These are phyloP conservation scores for Elasticomyces elasticus DNA, from an alignment of 495 filamentous ascomycete genomes.

Conservation along the genomic window DNA sequence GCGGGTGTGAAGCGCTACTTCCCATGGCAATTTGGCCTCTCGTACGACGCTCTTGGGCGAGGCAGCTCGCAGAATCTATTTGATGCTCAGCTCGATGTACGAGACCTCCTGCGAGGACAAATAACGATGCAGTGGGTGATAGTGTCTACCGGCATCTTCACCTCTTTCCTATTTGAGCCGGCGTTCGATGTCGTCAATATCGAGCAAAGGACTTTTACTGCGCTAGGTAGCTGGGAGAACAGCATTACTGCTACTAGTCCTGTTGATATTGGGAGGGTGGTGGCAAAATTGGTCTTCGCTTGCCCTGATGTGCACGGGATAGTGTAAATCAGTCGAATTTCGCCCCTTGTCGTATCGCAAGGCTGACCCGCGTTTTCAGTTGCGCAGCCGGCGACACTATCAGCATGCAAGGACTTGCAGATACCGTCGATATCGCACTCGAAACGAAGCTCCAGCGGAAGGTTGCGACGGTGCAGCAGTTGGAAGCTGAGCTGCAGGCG, in stretches of 20 bases:
- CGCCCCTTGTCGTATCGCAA: neutral
- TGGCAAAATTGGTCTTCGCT: constrained; percentile 42
- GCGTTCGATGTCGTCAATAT: constrained; percentile 46
- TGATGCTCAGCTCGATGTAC: constrained; percentile 51
- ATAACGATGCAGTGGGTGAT: constrained; percentile 40
- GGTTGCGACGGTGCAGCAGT: constrained; percentile 34
- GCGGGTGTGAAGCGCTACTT: constrained; percentile 24
- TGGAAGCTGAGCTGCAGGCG: constrained; percentile 34
- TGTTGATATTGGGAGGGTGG: constrained; percentile 48
- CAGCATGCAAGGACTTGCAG: constrained; percentile 41
- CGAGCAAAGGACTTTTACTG: constrained; percentile 31
- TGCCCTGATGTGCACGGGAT: constrained; percentile 26
- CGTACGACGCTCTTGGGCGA: constrained; percentile 50
- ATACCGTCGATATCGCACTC: constrained; percentile 37
- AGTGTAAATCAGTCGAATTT: constrained; percentile 32
- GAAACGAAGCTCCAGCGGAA: constrained; percentile 37
- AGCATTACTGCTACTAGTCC: constrained; percentile 47
- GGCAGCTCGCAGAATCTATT: constrained; percentile 49
- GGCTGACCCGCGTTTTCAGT: neutral
- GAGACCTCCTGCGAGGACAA: constrained; percentile 42
- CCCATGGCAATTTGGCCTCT: constrained; percentile 60
- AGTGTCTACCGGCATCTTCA: constrained; percentile 55
- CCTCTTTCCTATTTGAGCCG: constrained; percentile 50
- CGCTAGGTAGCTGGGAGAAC: constrained; percentile 47
- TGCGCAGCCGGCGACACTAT: constrained; percentile 52